Conservation (phyloP, 1,284 basidiomycete species). For the Testicularia cyperi region DNA sequence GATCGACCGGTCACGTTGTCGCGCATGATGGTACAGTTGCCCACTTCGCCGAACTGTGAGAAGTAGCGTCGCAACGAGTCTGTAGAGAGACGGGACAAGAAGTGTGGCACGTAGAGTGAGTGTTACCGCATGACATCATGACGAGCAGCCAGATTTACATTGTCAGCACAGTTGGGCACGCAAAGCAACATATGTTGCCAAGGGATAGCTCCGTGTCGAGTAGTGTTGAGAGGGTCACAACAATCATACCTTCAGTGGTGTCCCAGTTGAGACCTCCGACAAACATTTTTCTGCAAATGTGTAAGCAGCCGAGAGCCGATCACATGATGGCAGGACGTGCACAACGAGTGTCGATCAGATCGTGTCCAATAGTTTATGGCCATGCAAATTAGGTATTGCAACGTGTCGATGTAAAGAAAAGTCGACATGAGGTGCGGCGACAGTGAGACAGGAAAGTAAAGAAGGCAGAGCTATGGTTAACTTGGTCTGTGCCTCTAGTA, state of each 20-base stretch:
- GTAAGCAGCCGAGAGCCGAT: no score
- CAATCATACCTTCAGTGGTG: conserved; percentile 78
- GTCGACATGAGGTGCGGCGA: no score
- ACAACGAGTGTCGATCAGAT: conserved; percentile 14
- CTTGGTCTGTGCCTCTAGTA: no score
- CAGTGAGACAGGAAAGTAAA: no score
- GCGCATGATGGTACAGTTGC: conserved; percentile 91
- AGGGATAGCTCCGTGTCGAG: not conserved
- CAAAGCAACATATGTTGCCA: no score
- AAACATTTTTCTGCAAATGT: conserved; percentile 97
- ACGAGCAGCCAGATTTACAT: not conserved
- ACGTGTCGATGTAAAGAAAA: no score
- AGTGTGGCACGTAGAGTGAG: no score
- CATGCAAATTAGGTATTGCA: no score
- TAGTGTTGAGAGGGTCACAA: not conserved
- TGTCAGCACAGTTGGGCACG: no score
- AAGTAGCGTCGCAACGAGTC: conserved; percentile 83
- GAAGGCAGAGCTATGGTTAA: no score
- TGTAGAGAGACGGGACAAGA: conserved; percentile 54
- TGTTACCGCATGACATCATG: not conserved
- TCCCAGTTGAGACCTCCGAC: conserved; percentile 96
- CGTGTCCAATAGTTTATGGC: no score
- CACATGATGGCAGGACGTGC: no score
- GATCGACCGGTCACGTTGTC: conserved; percentile 82
- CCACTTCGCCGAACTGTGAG: conserved; percentile 83